Evolutionary conservation across 106 monocot species (phyloP), one percentile per base, ranked within the genome.

Genomic region (Platanthera guangdongensis): DNA sequence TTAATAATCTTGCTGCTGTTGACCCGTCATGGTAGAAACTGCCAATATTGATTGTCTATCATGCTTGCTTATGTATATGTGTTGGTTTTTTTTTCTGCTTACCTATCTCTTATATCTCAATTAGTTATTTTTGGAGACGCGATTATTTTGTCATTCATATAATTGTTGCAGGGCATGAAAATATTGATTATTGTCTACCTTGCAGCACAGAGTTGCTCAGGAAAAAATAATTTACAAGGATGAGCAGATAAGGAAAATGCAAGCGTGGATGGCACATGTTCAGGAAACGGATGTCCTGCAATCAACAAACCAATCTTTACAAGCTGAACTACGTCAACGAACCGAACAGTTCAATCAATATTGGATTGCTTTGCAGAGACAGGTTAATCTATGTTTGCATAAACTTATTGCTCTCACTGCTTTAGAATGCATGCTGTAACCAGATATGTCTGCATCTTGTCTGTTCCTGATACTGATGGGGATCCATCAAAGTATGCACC

Each of bases 281-380:
- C 97, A 90, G 76, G 94, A 94, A 82, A 81, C 92, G 86, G 93
- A 93, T 82, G 91, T 88, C 73, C 70, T 94, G 55, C 92, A 96
- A 52, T 86, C 84, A 32, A 81, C 84, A 16, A 92, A 87, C 46
- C 90, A 88, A 62, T 79, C 87, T 10, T 74, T 99, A 52, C 97
- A 99, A 88, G 84, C 87, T 75, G 91, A 94, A 77, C 50, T 99
- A 30, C 84, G 88, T 69, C 92, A 99, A 47, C 91, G 88, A 1
- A 87, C 82, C 59, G 97, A 99, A 60, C 97, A 99, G 52, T 99
- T 99, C 57, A 91, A 89, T 51, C 97, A 94, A 74, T 99, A 83
- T 82, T 99, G 86, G 81, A 67, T 86, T 72, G 82, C 75, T 72
- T 78, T 88, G 21, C 90, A 92, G 45, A 80, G 82, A 52, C 97